Evolutionary conservation across 805 yeast species (phyloP).

Genomic region (Schwanniomyces sp.): DNA sequence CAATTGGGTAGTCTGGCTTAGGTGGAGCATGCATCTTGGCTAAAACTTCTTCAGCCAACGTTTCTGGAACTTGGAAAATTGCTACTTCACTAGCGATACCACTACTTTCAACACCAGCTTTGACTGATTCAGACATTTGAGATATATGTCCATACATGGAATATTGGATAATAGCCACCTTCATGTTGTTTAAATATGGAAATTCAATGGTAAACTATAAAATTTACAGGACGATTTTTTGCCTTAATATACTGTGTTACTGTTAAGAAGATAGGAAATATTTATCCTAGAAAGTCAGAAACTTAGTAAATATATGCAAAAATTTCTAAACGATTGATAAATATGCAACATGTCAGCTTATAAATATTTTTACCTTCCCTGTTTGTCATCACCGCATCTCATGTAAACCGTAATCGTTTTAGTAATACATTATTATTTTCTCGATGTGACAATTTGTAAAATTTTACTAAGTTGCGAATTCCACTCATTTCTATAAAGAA

Average conservation of each 20-base stretch:
- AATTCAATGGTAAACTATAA: neutral
- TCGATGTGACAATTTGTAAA: neutral
- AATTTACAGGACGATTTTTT: neutral
- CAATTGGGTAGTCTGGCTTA: constrained; percentile 60
- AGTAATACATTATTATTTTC: neutral
- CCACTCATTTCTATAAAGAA: neutral
- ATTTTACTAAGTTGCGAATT: neutral
- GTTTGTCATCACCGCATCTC: neutral
- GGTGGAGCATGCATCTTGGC: constrained; percentile 64
- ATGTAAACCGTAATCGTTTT: neutral
- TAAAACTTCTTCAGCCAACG: constrained; percentile 64
- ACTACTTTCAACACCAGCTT: constrained; percentile 66
- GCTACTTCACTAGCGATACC: constrained; percentile 61
- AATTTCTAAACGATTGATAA: no score
- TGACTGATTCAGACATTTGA: constrained; percentile 64
- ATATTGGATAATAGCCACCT: constrained; percentile 76
- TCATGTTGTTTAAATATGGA: constrained; percentile 21
- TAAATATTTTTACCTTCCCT: neutral
- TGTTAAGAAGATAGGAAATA: neutral
- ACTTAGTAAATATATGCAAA: no score
- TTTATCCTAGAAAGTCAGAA: neutral
- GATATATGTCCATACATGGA: constrained; percentile 80
- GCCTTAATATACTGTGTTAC: neutral
- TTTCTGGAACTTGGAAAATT: constrained; percentile 79
- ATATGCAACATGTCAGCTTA: no score